phyloP scores from a whole-genome alignment of 2,329 filamentous ascomycete genomes.

The Purpureocillium lavendulum region DNA sequence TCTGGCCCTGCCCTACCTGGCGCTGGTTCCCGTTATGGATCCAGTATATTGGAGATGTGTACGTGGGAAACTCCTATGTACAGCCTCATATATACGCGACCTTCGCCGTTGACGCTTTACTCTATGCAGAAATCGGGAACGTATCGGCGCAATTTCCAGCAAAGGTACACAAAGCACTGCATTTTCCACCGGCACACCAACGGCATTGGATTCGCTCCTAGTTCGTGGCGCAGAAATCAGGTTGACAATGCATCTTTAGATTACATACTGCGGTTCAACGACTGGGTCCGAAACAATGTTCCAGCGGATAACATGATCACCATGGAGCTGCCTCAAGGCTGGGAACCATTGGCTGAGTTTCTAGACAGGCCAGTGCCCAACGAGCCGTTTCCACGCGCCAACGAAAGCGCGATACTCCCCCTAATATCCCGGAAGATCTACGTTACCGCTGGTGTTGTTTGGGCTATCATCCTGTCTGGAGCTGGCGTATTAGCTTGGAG shows the following conservation, averaged over 20 bases:
- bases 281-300: neutral
- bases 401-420: too few relatives aligned
- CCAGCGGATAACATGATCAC: neutral
- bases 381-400: neutral
- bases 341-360: neutral
- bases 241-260: neutral
- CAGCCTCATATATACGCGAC: neutral
- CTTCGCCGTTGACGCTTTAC: neutral
- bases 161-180: neutral
- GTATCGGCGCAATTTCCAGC: too few relatives aligned
- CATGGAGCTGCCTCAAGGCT: neutral
- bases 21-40: slow-evolving; percentile 4
- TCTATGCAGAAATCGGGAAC: slow-evolving; percentile 1
- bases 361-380: neutral
- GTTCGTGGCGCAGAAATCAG: too few relatives aligned
- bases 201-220: neutral
- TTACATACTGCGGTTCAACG: slow-evolving; percentile 1
- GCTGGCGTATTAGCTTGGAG: too few relatives aligned
- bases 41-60: neutral
- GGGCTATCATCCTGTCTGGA: too few relatives aligned
- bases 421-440: too few relatives aligned
- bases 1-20: slow-evolving; percentile 9
- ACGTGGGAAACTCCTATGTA: neutral
- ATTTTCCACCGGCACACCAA: neutral
- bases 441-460: too few relatives aligned